Evolutionary conservation across 768 basidiomycete genomes (phyloP), one percentile per base, ranked within the genome.

Genomic region (Boletales sp.): DNA sequence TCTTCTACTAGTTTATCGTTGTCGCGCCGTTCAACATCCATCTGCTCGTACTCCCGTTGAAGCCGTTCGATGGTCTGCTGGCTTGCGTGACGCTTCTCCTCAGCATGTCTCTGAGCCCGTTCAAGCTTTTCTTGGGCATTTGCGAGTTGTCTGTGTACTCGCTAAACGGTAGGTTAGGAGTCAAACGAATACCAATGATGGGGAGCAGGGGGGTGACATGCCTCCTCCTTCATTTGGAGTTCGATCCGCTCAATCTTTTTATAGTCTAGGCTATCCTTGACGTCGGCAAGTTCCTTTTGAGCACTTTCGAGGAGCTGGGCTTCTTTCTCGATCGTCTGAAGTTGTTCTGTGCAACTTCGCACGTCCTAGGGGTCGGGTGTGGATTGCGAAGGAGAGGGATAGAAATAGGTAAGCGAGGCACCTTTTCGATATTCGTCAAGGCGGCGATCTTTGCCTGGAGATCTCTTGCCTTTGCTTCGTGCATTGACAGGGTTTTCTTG

Each of bases 101-200:
- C 87, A 7, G 85, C 84, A 54, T 88, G 86, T 53, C 79, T 77
- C 61, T 89, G 84, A 1, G 87, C 86, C 25, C 89, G 81, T 49
- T 86, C 82, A 9, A 93, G 77, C 66, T 91, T 93, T 57, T 90
- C 87, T 40, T 82, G 77, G 5, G 93, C 93, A 64, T 94, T 92
- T 8, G 74, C 69, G 11, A 90, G 72, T 63, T 94, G 92, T 52
- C 86, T 84, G 54, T 80, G 73, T n/a, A 89, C 81, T 44, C 91
- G 88, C 89, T 95, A 54, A 19, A 51, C 13, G 33, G 1, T 30
- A 5, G 14, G 15, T 55, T 39, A 49, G 47, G 7, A 28, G 25
- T 28, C 4, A 28, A 39, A 48, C 2, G 17, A 18, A 30, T 14
- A 48, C 2, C 17, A 18, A 30, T 14, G 40, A 36, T 1, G 31